Percentiles rank a stretch among this genome's conserved stretches.
These are phyloP conservation scores for Pleurotus platypus DNA, from an alignment of 768 basidiomycete species.

Conservation along the genomic window DNA sequence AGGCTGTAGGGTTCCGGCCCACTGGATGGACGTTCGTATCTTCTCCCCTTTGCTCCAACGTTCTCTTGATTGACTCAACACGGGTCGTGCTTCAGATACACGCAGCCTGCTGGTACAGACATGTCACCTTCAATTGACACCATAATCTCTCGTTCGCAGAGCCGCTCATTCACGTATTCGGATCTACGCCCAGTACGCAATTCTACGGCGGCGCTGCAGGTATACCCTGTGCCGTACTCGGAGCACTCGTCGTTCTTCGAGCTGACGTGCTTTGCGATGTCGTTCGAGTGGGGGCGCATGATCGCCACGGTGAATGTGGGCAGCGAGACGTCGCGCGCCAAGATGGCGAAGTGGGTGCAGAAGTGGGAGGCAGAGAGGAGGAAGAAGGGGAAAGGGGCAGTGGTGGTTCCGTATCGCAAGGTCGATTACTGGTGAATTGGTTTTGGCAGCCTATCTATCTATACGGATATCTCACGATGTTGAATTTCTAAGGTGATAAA, in stretches of 20 bases:
- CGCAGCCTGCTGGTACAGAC: conserved; percentile 61
- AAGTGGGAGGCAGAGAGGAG: conserved; percentile 86
- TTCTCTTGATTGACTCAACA: not conserved
- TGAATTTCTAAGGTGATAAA: too few relatives aligned
- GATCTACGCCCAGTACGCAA: conserved; percentile 68
- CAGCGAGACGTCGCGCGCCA: conserved; percentile 65
- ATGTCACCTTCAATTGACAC: conserved; percentile 59
- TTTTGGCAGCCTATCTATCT: too few relatives aligned
- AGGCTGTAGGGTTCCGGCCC: conserved; percentile 80
- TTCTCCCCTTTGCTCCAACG: not conserved
- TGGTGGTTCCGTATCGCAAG: conserved; percentile 36
- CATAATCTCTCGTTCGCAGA: conserved; percentile 66
- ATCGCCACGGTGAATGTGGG: conserved; percentile 95
- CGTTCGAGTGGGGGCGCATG: conserved; percentile 80
- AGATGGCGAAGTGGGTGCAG: conserved; percentile 88
- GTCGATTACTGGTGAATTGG: conserved; percentile 44
- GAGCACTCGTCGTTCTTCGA: conserved; percentile 97
- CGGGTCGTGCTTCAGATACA: conserved; percentile 41
- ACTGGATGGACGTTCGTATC: conserved; percentile 91
- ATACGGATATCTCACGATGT: too few relatives aligned
- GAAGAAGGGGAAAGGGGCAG: conserved; percentile 33
- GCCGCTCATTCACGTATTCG: conserved; percentile 63
- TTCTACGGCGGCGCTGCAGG: conserved; percentile 62
- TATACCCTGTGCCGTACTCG: conserved; percentile 88
- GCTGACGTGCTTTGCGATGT: conserved; percentile 91